Evolutionary conservation across 163 green algal species (phyloP).

Genomic region (Trebouxiophyceae sp.): DNA sequence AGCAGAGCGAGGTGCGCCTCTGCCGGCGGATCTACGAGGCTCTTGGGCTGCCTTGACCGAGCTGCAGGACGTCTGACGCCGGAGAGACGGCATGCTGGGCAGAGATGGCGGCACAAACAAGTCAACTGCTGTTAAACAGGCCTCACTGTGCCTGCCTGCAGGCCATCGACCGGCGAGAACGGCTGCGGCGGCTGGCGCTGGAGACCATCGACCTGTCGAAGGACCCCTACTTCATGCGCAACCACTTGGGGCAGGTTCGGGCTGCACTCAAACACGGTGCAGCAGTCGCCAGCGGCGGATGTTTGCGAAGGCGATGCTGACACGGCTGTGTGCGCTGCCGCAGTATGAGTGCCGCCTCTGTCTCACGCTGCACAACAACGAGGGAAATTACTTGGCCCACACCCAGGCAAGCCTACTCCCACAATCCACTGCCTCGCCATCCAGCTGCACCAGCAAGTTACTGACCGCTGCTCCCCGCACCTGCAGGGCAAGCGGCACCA

Average conservation of each 20-base stretch:
- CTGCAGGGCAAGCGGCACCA: slow-evolving; percentile 96
- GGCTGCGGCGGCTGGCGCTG: slow-evolving; percentile 86
- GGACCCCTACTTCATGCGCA: slow-evolving; percentile 99
- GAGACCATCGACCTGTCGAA: slow-evolving; percentile 98
- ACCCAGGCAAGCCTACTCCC: slow-evolving; percentile 66
- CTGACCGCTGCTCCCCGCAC: too few species aligned
- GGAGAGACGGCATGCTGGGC: too few species aligned
- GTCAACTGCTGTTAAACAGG: not conserved
- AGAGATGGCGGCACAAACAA: too few species aligned
- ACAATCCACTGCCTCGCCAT: too few species aligned
- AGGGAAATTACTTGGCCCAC: slow-evolving; percentile 99
- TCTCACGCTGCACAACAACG: slow-evolving; percentile 96
- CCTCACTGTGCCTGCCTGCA: too few species aligned
- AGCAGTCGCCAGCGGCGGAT: too few species aligned
- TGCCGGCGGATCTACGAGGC: too few species aligned
- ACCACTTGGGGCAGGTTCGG: slow-evolving; percentile 92
- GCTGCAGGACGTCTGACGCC: too few species aligned
- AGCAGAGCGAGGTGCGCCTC: slow-evolving; percentile 66
- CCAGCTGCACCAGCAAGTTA: too few species aligned
- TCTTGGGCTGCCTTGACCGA: not conserved
- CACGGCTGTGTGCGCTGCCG: too few species aligned
- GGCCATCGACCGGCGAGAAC: slow-evolving; percentile 86
- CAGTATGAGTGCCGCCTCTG: slow-evolving; percentile 97
- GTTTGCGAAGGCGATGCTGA: too few species aligned
- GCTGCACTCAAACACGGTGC: too few species aligned